A percentile compares a stretch with the other conserved stretches of the same genome.
These are phyloP conservation scores for Trichoderma semiorbis DNA, from an alignment of 2,329 filamentous ascomycete species.

Conservation along the genomic window DNA sequence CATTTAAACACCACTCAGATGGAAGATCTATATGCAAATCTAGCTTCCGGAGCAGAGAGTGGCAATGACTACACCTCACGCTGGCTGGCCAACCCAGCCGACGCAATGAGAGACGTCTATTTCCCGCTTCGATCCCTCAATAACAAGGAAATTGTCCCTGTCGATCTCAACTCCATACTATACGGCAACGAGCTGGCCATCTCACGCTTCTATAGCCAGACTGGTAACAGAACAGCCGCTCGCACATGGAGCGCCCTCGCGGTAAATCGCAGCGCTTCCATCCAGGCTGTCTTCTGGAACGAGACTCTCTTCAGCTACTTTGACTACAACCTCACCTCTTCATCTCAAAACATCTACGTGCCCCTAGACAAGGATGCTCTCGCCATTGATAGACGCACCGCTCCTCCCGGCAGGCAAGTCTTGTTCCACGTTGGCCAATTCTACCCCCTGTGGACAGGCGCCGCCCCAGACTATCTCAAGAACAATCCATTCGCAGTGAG, in stretches of 20 bases:
- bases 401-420: constrained; percentile 54
- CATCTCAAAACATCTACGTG: constrained; percentile 52
- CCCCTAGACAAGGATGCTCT: constrained; percentile 43
- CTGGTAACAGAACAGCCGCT: constrained; percentile 50
- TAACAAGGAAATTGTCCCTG: constrained; percentile 54
- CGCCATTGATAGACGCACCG: constrained; percentile 33
- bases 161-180: constrained; percentile 66
- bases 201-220: constrained; percentile 48
- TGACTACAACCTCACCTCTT: constrained; percentile 64
- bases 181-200: constrained; percentile 63
- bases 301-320: constrained; percentile 61
- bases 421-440: constrained; percentile 58
- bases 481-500: constrained; percentile 57
- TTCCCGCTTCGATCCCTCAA: constrained; percentile 65
- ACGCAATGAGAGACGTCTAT: constrained; percentile 57
- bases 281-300: constrained; percentile 64
- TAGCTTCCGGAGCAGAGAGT: constrained; percentile 63
- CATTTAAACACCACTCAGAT: constrained; percentile 52
- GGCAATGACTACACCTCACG: constrained; percentile 63
- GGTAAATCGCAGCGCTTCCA: constrained; percentile 54
- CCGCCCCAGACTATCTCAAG: constrained; percentile 55
- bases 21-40: constrained; percentile 54
- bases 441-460: constrained; percentile 68
- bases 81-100: constrained; percentile 55
- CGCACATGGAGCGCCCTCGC: constrained; percentile 49